Percentiles rank a stretch among this genome's conserved stretches.
These are phyloP conservation scores for Oryza australiensis DNA, from an alignment of 176 grass and related monocot species.

Conservation along the genomic window DNA sequence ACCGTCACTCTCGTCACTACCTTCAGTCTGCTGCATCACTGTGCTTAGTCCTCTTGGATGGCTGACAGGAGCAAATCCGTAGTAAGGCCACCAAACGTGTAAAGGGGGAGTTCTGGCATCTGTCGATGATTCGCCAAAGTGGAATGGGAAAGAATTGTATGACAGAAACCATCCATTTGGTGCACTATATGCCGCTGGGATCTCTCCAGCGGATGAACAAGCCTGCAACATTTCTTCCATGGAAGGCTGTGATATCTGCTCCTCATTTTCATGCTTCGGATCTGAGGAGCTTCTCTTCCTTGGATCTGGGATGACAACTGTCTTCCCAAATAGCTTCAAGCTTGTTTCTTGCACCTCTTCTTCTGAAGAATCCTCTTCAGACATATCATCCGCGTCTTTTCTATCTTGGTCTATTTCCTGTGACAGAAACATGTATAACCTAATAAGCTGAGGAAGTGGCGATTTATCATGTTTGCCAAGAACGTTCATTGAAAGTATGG, in stretches of 20 bases:
- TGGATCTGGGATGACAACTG: constrained; percentile 56
- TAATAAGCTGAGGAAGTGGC: constrained; percentile 15
- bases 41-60: constrained; percentile 1
- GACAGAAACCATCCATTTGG: constrained; percentile 33
- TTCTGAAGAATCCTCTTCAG: constrained; percentile 46
- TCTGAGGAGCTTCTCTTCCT: constrained; percentile 40
- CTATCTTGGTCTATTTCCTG: constrained; percentile 48
- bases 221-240: constrained; percentile 4
- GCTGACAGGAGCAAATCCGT: constrained; percentile 21
- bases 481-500: neutral
- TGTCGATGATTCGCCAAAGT: neutral
- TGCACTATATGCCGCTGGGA: constrained; percentile 23
- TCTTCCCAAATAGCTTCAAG: constrained; percentile 88
- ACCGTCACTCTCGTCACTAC: neutral
- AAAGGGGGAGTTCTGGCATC: constrained; percentile 33
- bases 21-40: neutral
- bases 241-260: neutral
- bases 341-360: constrained; percentile 58
- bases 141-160: constrained; percentile 25
- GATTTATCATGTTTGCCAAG: neutral
- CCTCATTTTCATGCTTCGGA: neutral
- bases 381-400: constrained; percentile 22
- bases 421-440: neutral
- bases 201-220: neutral
- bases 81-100: constrained; percentile 43